These are phyloP conservation scores for Neonothopanus nambi DNA, from an alignment of 1,284 basidiomycete genomes.

Conservation along the genomic window DNA sequence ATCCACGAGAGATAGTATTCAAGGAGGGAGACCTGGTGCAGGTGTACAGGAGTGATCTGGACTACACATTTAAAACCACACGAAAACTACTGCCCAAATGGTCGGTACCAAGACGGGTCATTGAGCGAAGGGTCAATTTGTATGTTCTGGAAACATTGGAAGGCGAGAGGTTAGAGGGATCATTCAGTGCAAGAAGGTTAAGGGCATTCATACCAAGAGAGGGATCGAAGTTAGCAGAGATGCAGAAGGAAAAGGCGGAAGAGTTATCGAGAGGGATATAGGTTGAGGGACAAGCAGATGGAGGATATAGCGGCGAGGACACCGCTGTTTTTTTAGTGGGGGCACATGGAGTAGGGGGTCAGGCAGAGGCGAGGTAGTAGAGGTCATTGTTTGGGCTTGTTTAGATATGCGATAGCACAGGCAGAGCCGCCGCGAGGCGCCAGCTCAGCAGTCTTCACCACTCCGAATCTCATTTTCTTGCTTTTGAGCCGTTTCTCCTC, in stretches of 20 bases:
- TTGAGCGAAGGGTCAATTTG: constrained; percentile 15
- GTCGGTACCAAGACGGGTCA: constrained; percentile 23
- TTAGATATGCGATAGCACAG: too few species aligned
- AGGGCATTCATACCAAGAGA: constrained; percentile 15
- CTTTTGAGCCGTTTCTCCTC: too few species aligned
- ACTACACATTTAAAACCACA: constrained; percentile 27
- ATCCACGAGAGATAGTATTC: constrained; percentile 25
- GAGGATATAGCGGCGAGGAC: constrained; percentile 3
- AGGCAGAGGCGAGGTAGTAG: too few species aligned
- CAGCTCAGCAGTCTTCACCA: too few species aligned
- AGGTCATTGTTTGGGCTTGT: too few species aligned
- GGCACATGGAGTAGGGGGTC: constrained; percentile 15
- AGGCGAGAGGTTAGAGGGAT: constrained; percentile 15
- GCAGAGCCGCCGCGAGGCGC: too few species aligned
- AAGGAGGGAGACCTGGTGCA: constrained; percentile 30
- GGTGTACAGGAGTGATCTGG: constrained; percentile 28
- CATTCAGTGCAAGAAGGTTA: constrained; percentile 18
- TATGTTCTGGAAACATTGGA: constrained; percentile 21
- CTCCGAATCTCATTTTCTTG: too few species aligned
- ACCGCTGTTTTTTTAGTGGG: constrained; percentile 12
- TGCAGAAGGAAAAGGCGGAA: constrained; percentile 7
- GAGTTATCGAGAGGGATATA: background rate
- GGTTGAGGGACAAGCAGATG: too few species aligned
- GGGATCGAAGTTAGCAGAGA: constrained; percentile 17
- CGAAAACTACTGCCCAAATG: constrained; percentile 28